phyloP scores from a whole-genome alignment of 2,329 filamentous ascomycete species.

The Pseudopithomyces maydicus region DNA sequence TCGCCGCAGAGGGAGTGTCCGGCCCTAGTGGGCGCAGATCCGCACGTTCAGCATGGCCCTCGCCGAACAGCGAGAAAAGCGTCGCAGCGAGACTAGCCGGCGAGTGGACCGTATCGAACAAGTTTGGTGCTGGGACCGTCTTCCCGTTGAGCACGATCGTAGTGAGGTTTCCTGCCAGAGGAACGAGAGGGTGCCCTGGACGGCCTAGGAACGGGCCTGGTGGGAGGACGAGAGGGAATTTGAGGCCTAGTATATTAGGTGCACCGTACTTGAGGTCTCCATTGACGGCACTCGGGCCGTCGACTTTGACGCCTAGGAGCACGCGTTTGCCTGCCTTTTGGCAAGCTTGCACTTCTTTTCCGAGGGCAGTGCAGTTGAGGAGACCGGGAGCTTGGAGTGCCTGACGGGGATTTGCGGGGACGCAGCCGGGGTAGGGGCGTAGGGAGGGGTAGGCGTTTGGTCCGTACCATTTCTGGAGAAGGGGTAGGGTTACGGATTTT shows the following conservation, averaged over 20 bases:
- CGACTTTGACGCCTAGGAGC: conserved; percentile 44
- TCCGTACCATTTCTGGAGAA: conserved; percentile 40
- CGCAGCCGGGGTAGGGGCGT: conserved; percentile 43
- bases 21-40: conserved; percentile 32
- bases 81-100: conserved; percentile 25
- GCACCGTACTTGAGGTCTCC: conserved; percentile 24
- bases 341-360: conserved; percentile 40
- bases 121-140: background rate
- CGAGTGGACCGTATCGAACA: conserved; percentile 26
- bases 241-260: conserved; percentile 4
- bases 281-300: conserved; percentile 26
- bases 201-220: background rate
- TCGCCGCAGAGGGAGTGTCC: conserved; percentile 38
- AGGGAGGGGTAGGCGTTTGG: conserved; percentile 38
- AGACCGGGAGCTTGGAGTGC: conserved; percentile 43
- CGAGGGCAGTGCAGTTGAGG: conserved; percentile 45
- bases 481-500: conserved; percentile 45
- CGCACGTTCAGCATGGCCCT: conserved; percentile 29
- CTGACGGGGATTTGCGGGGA: conserved; percentile 35
- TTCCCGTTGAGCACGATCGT: background rate
- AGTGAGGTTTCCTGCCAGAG: background rate
- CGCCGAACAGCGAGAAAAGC: conserved; percentile 33
- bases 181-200: background rate
- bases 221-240: background rate
- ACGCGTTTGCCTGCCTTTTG: conserved; percentile 48